Conservation (phyloP, 2,329 filamentous ascomycete genomes). For the Fusarium sp. region DNA sequence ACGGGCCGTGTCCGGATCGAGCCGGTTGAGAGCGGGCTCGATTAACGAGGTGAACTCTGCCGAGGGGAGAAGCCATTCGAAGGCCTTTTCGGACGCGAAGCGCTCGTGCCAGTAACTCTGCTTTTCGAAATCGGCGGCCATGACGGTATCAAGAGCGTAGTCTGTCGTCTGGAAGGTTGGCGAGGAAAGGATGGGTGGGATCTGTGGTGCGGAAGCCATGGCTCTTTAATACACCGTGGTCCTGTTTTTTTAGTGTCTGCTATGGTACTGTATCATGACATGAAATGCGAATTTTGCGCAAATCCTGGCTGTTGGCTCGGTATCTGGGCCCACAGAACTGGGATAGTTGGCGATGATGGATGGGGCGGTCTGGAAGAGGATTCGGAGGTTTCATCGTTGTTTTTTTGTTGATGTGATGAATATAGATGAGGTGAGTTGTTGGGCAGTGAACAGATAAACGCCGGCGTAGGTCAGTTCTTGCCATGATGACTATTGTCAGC, state of each 20-base stretch:
- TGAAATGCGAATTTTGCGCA: conserved; percentile 27
- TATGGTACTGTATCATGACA: conserved; percentile 30
- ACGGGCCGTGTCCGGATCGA: conserved; percentile 42
- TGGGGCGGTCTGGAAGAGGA: conserved; percentile 17
- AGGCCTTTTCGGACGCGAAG: conserved; percentile 57
- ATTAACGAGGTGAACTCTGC: conserved; percentile 54
- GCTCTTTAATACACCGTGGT: conserved; percentile 8
- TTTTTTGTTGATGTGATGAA: neutral
- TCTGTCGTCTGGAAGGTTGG: conserved; percentile 23
- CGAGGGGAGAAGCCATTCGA: conserved; percentile 61
- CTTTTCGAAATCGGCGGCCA: conserved; percentile 58
- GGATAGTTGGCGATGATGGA: conserved; percentile 25
- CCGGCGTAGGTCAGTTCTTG: neutral
- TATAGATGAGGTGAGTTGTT: neutral
- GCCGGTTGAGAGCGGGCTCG: conserved; percentile 50
- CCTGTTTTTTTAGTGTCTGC: conserved; percentile 20
- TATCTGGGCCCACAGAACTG: conserved; percentile 33
- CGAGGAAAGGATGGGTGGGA: conserved; percentile 35
- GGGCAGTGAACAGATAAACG: neutral
- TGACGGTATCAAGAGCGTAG: conserved; percentile 26
- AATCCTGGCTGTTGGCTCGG: conserved; percentile 24
- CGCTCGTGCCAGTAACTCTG: conserved; percentile 62
- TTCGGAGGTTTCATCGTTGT: conserved; percentile 8
- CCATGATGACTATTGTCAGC: neutral
- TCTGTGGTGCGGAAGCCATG: conserved; percentile 34